Base-by-base conservation (phyloP, 2,329 filamentous ascomycete genomes). In the Phyllosticta citrichinensis region DNA sequence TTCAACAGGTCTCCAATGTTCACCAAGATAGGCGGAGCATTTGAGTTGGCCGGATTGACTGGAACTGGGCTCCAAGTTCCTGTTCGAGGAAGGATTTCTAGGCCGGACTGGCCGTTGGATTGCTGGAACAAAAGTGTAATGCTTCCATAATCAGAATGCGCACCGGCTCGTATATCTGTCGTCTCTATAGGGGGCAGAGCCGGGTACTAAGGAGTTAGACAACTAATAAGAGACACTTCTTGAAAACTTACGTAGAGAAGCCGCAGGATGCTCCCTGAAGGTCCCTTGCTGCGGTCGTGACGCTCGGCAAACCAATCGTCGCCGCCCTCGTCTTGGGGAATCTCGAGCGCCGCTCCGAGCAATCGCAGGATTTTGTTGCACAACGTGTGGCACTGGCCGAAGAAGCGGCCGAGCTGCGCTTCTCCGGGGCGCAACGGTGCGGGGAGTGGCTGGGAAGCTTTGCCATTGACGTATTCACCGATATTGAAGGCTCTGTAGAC, bases 401-500 rank as follows among this genome's bases (percentile, higher is more conserved):
- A 81, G 74, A 97, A 97, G 50, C 77, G 73, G 59, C 78, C 76
- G 63, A 96, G 79, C 19, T 86, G 79, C 6, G 77, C 67, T 68
- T 88, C 82, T 63, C 88, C 79, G 1, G 79, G 66, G 17, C 76
- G 70, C 2, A 97, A 79, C 8, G 83, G 79, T 1, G 77, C 69
- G 0, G 93, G 91, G 1, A 97, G 79, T 9, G 88, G 87, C 72
- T 97, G 93, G 64, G 87, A 85, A 14, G 88, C 82, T 74, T 86
- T 85, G 66, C 84, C 81, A 64, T 84, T 67, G 62, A 78, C 70
- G 70, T 94, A 96, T 66, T 90, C 84, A 65, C 87, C 90, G 69
- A 97, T 88, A 77, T 97, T 99, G 80, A 97, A 93, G 47, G 88
- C 91, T 77, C 91, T 94, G 66, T 62, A n/a, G 33, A 20, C 47